These are phyloP conservation scores for Melastoma candidum DNA, from an alignment of 441 rosid species.

Conservation along the genomic window DNA sequence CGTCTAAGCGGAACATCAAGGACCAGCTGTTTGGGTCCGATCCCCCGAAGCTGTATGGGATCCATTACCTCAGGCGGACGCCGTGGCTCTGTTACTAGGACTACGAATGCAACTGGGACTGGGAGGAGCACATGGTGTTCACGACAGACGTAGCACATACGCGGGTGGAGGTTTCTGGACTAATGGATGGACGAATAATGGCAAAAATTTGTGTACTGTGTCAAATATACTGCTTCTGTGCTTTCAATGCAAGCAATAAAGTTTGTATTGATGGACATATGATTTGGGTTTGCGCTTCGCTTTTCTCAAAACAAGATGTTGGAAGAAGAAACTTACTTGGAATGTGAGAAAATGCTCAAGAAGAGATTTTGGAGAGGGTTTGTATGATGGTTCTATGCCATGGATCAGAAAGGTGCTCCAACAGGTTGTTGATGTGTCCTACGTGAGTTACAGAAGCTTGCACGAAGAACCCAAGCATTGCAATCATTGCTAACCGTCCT, in stretches of 20 bases:
- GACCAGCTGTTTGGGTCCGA: slow-evolving; percentile 20
- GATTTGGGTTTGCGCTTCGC: too few species aligned
- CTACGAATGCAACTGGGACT: slow-evolving; percentile 85
- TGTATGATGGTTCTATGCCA: slow-evolving; percentile 87
- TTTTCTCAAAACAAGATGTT: too few species aligned
- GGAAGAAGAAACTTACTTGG: not conserved
- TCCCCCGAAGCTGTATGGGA: not conserved
- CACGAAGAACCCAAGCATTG: slow-evolving; percentile 74
- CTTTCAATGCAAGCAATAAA: too few species aligned
- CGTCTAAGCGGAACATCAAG: slow-evolving; percentile 11
- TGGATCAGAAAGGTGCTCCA: slow-evolving; percentile 82
- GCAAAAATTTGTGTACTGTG: too few species aligned
- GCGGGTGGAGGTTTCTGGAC: slow-evolving; percentile 54
- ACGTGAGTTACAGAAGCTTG: slow-evolving; percentile 85
- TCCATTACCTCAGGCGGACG: slow-evolving; percentile 68
- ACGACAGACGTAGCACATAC: slow-evolving; percentile 53
- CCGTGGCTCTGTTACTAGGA: slow-evolving; percentile 74
- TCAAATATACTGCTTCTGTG: too few species aligned
- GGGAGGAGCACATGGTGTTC: slow-evolving; percentile 20
- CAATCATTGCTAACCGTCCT: slow-evolving; percentile 94
- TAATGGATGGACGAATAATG: slow-evolving; percentile 33
- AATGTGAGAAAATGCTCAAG: slow-evolving; percentile 18
- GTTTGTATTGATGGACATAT: too few species aligned
- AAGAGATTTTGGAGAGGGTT: slow-evolving; percentile 40
- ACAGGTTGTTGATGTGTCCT: slow-evolving; percentile 83